Base-by-base conservation (phyloP, 2,329 filamentous ascomycete species). In the Camillea tinctor region DNA sequence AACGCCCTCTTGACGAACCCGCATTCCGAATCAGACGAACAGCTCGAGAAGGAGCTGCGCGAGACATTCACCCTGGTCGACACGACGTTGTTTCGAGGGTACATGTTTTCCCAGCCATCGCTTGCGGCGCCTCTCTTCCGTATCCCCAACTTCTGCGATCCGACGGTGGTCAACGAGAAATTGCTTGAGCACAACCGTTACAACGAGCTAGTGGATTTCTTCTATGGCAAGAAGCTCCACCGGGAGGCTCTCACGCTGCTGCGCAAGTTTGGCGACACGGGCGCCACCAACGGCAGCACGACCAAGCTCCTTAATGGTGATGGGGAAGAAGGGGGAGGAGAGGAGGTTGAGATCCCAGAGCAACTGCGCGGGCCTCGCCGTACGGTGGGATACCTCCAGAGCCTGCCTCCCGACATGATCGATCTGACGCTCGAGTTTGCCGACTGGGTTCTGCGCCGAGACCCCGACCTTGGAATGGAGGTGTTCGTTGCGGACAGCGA, bases 61-160 rank as follows among this genome's bases (percentile, higher is more conserved):
- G 83, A 88, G 44, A 92, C 90, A 1, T 96, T 95, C 40, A 88
- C 86, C 54, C 79, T 97, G 2, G 92, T 98, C 6, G 95, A 99
- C 72, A 99, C 95, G 0, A 94, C 93, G 0, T 83, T 99, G 0
- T 98, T 99, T 79, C 87, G 94, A 17, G 90, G 92, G 0, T 96
- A 97, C 74, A 98, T 99, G 93, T 92, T 94, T 70, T 92, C 90
- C 3, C 88, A 88, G 7, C 94, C 95, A 4, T 87, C 89, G 5
- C 81, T 99, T 11, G 93, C 93, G 3, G 91, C 91, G 1, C 92
- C 93, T 0, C 83, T 99, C 0, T 98, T 99, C 78, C 92, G 95
- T 22, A 92, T 98, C 55, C 89, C 93, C 71, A 99, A 99, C 74
- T 98, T 97, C 72, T 98, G 95, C 74, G 94, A 99, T 69, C 94